Evolutionary conservation across 306 rosid species (phyloP).

Genomic region (Trifolium pratense): DNA sequence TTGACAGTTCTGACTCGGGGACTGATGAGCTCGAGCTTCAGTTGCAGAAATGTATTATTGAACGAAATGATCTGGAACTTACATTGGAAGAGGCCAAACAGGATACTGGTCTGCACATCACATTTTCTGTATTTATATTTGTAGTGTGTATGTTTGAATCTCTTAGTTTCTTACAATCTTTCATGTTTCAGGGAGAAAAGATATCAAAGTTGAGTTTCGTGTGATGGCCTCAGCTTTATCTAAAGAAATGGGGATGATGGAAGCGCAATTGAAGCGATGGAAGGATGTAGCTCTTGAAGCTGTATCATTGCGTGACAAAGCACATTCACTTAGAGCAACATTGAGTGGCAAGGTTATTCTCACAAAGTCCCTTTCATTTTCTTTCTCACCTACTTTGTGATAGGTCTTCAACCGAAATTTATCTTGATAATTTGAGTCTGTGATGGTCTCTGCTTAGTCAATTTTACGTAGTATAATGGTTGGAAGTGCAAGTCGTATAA

Average conservation of each 20-base stretch:
- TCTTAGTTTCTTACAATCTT: constrained; percentile 47
- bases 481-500: constrained; percentile 12
- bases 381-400: constrained; percentile 26
- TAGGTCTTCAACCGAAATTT: constrained; percentile 25
- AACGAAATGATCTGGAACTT: constrained; percentile 79
- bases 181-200: constrained; percentile 81
- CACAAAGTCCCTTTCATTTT: constrained; percentile 36
- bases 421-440: constrained; percentile 32
- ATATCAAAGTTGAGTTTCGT: constrained; percentile 82
- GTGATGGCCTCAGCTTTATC: constrained; percentile 94
- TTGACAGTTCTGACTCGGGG: constrained; percentile 62
- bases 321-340: constrained; percentile 60
- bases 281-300: constrained; percentile 86
- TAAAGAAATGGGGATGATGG: constrained; percentile 97
- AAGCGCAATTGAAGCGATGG: constrained; percentile 90
- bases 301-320: constrained; percentile 71
- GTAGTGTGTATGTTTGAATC: constrained; percentile 33
- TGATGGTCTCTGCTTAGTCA: constrained; percentile 30
- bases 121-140: constrained; percentile 42
- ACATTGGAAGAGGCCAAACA: constrained; percentile 86
- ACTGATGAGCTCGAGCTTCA: constrained; percentile 81
- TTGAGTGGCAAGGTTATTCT: constrained; percentile 68
- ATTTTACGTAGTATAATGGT: constrained; percentile 19
- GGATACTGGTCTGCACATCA: constrained; percentile 67
- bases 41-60: constrained; percentile 69